A percentile compares a stretch with the other conserved stretches of the same genome.
phyloP scores from a whole-genome alignment of 371 early-diverging fungal genomes.

The Zancudomyces culisetae region DNA sequence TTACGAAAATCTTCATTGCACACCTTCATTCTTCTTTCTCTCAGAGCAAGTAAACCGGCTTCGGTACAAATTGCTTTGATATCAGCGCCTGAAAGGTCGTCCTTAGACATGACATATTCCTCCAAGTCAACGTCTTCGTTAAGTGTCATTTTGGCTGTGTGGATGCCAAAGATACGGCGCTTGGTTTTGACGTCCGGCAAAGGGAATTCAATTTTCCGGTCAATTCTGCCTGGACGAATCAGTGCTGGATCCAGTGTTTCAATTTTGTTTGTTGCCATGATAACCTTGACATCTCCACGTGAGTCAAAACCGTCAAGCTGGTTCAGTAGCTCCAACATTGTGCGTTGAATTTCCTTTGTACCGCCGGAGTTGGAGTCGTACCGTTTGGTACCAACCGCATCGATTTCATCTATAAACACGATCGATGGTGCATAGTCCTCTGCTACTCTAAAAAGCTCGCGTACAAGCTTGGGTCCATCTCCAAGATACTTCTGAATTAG shows the following conservation, averaged over 20 bases:
- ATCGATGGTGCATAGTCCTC: slow-evolving; percentile 96
- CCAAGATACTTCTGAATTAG: slow-evolving; percentile 99
- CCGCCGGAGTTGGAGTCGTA: slow-evolving; percentile 69
- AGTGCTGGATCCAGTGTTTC: slow-evolving; percentile 94
- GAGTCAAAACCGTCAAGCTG: slow-evolving; percentile 91
- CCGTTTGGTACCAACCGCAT: slow-evolving; percentile 97
- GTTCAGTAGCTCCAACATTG: slow-evolving; percentile 90
- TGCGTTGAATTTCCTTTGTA: slow-evolving; percentile 96
- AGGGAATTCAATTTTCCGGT: slow-evolving; percentile 93
- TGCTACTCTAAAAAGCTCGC: slow-evolving; percentile 92
- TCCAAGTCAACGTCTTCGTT: slow-evolving; percentile 55
- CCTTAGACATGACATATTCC: slow-evolving; percentile 74
- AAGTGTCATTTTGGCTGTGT: slow-evolving; percentile 80
- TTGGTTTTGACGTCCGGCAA: slow-evolving; percentile 90
- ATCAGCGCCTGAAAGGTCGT: slow-evolving; percentile 95
- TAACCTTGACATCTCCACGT: slow-evolving; percentile 84
- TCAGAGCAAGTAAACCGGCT: slow-evolving; percentile 94
- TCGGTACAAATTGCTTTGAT: slow-evolving; percentile 97
- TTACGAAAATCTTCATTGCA: slow-evolving; percentile 95
- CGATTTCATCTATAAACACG: slow-evolving; percentile 99
- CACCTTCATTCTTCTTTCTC: slow-evolving; percentile 98
- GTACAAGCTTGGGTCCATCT: slow-evolving; percentile 93
- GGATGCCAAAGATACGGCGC: slow-evolving; percentile 86
- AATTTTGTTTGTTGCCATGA: slow-evolving; percentile 98
- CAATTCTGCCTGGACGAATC: slow-evolving; percentile 96